These are phyloP conservation scores for Ramularia collo-cygni DNA, from an alignment of 2,329 filamentous ascomycete species.

Conservation along the genomic window DNA sequence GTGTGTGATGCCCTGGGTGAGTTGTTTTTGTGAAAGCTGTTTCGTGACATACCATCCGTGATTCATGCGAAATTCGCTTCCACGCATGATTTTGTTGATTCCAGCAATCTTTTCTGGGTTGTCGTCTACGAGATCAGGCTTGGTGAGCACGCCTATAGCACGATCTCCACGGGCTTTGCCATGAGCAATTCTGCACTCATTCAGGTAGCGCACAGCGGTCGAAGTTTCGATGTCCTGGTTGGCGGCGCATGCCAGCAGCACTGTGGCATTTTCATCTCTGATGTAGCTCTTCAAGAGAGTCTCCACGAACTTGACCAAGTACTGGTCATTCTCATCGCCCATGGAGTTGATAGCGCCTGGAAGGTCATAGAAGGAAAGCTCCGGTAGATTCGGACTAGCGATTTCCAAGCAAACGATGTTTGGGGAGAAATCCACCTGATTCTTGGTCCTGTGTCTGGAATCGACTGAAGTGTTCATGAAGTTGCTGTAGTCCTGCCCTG, in stretches of 20 bases:
- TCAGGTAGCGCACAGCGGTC: slow-evolving; percentile 59
- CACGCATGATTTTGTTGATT: slow-evolving; percentile 41
- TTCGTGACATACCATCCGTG: slow-evolving; percentile 76
- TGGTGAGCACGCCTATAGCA: slow-evolving; percentile 61
- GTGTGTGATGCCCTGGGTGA: slow-evolving; percentile 40
- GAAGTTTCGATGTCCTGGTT: slow-evolving; percentile 72
- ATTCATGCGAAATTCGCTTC: slow-evolving; percentile 55
- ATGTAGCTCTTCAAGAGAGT: slow-evolving; percentile 68
- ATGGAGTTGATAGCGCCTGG: slow-evolving; percentile 73
- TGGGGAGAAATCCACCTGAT: slow-evolving; percentile 65
- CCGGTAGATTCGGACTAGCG: slow-evolving; percentile 61
- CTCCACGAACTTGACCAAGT: slow-evolving; percentile 64
- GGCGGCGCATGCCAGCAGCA: slow-evolving; percentile 72
- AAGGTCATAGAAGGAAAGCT: slow-evolving; percentile 77
- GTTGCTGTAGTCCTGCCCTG: slow-evolving; percentile 42
- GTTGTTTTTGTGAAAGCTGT: slow-evolving; percentile 50
- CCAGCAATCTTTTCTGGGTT: slow-evolving; percentile 26
- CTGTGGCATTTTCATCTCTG: slow-evolving; percentile 59
- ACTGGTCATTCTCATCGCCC: slow-evolving; percentile 53
- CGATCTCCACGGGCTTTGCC: slow-evolving; percentile 30
- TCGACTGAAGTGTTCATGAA: slow-evolving; percentile 27
- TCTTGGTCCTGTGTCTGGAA: neutral
- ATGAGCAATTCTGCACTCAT: slow-evolving; percentile 22
- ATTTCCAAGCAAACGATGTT: slow-evolving; percentile 76
- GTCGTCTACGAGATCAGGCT: slow-evolving; percentile 63